phyloP scores from a whole-genome alignment of 1,284 basidiomycete species.

The Irpex rosettiformis region DNA sequence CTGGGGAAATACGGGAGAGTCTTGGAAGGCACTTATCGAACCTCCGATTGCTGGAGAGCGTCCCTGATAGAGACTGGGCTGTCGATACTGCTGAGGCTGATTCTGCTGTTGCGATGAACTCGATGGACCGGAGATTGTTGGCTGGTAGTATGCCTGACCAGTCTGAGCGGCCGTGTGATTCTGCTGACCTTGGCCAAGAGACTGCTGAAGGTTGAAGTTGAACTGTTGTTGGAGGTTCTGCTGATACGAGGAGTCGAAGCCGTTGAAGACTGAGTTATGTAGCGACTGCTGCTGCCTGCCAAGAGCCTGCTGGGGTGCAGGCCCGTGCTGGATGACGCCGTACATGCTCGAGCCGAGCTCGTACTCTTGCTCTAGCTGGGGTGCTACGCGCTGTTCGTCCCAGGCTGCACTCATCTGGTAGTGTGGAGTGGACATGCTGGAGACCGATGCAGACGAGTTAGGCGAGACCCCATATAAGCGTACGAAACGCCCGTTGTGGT shows the following conservation, averaged over 20 bases:
- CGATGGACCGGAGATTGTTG: neutral
- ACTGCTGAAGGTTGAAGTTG: constrained; percentile 10
- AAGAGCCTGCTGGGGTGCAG: constrained; percentile 6
- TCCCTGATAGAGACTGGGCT: neutral
- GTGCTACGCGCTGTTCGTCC: constrained; percentile 17
- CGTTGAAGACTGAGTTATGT: constrained; percentile 8
- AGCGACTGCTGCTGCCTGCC: constrained; percentile 15
- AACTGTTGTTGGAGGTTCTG: constrained; percentile 10
- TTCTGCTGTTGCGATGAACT: neutral
- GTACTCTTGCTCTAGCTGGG: constrained; percentile 29
- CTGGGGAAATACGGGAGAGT: neutral
- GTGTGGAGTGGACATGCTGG: constrained; percentile 37
- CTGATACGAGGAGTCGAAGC: constrained; percentile 15
- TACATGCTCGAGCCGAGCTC: constrained; percentile 23
- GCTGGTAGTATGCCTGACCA: constrained; percentile 4
- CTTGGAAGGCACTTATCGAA: constrained; percentile 1
- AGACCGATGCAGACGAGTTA: constrained; percentile 33
- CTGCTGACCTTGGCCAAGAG: neutral
- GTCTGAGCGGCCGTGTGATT: neutral
- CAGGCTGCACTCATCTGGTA: constrained; percentile 26
- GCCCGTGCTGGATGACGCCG: constrained; percentile 20
- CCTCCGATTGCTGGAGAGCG: neutral
- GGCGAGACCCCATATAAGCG: constrained; percentile 6
- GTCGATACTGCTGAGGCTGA: constrained; percentile 1
- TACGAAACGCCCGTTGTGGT: neutral